Base-by-base conservation (phyloP, 495 filamentous ascomycete species). In the Penicillium lividum region DNA sequence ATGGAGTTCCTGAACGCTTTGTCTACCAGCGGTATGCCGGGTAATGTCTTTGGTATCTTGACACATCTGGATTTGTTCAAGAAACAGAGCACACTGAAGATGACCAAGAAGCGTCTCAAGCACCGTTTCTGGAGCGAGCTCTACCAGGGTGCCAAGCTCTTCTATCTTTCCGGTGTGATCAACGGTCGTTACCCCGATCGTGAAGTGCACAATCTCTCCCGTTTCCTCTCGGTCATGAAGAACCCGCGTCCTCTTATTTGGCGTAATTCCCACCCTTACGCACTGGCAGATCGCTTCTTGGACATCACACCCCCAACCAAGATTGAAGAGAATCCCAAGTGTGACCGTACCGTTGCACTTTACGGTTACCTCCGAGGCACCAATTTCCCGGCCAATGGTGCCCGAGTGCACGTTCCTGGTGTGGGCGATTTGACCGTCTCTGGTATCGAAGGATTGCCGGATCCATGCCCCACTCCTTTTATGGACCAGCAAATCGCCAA, bases 1-100 rank as follows among this genome's bases (percentile, higher is more conserved):
- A 98, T 98, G 95, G 94, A 98, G 72, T 98, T 98, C 63, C 73
- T 98, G 66, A 97, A 97, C 64, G 86, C 95, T 44, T 76, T 98
- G 53, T 85, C 90, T 7, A 82, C 91, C 9, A 93, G 89, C 52
- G 94, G 94, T 70, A 96, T 98, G 91, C 94, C 94, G 8, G 93
- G 93, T 58, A 98, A 98, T 65, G 91, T 98, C 22, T 98, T 98
- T 68, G 95, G 95, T 29, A 92, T 98, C 50, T 81, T 98, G 29
- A 97, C 94, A 13, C 95, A 98, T 82, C 80, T 98, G 40, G 94
- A 98, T 72, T 80, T 97, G 3, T 98, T 98, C 78, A 85, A 86
- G 72, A 97, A 94, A 61, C 94, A 94, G 50, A 91, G 91, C 59
- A 87, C 91, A 2, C 73, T 98, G 30, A 89, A 88, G 63, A 85